phyloP scores from a whole-genome alignment of 2,329 filamentous ascomycete species.

The Xylariomycetidae sp. region DNA sequence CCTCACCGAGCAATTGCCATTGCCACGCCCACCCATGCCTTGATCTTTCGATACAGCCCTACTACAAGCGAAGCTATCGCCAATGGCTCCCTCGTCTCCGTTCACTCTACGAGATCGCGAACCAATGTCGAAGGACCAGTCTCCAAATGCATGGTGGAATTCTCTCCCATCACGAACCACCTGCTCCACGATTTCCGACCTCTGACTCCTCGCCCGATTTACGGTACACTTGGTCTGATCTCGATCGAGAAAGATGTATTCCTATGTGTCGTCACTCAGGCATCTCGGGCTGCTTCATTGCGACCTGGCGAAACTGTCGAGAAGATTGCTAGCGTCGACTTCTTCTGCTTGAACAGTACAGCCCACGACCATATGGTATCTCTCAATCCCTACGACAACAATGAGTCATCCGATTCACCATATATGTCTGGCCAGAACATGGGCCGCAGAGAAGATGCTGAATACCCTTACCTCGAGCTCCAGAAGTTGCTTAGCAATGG shows the following conservation, averaged over 20 bases:
- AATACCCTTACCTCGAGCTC: constrained; percentile 85
- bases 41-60: constrained; percentile 78
- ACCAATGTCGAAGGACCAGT: constrained; percentile 38
- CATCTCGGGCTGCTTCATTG: constrained; percentile 73
- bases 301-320: constrained; percentile 86
- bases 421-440: constrained; percentile 47
- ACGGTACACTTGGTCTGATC: constrained; percentile 85
- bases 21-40: constrained; percentile 69
- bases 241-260: constrained; percentile 82
- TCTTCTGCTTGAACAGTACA: constrained; percentile 84
- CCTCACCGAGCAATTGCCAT: constrained; percentile 86
- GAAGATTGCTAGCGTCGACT: constrained; percentile 81
- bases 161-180: constrained; percentile 58
- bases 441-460: constrained; percentile 66
- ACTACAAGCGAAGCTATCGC: constrained; percentile 55
- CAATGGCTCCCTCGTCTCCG: constrained; percentile 55
- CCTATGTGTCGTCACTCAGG: constrained; percentile 80
- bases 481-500: constrained; percentile 91
- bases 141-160: constrained; percentile 82
- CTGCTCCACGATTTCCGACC: constrained; percentile 73
- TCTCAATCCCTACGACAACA: constrained; percentile 46
- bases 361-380: constrained; percentile 76
- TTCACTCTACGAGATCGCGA: constrained; percentile 42
- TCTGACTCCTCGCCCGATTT: constrained; percentile 67
- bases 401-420: constrained; percentile 43